Conservation (phyloP, 768 basidiomycete genomes). For the Leccinum sublutescens region DNA sequence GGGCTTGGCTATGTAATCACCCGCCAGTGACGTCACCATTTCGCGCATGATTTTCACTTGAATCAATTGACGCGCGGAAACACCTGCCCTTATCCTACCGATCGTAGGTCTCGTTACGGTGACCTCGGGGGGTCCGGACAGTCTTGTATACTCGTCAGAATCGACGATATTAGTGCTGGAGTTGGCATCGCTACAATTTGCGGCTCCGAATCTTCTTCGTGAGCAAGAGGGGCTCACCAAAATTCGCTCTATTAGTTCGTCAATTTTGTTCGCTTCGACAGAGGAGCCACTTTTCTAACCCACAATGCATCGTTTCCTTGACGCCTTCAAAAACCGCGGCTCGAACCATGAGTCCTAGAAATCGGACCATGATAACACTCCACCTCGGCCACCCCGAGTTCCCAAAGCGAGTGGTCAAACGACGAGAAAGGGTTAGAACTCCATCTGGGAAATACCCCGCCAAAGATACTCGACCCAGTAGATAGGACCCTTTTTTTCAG, state of each 20-base stretch:
- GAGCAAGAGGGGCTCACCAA: not conserved
- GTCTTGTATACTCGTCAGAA: too few relatives aligned
- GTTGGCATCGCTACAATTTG: too few relatives aligned
- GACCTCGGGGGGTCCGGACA: too few relatives aligned
- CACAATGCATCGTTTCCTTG: too few relatives aligned
- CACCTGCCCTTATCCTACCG: not conserved
- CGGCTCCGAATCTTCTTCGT: not conserved
- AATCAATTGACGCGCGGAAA: too few relatives aligned
- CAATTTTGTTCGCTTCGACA: not conserved
- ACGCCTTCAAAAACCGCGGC: too few relatives aligned
- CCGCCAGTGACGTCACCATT: not conserved
- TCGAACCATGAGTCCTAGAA: not conserved
- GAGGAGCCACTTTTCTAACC: not conserved
- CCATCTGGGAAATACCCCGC: not conserved
- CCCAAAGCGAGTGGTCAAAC: slow-evolving; percentile 4
- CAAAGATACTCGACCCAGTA: slow-evolving; percentile 11
- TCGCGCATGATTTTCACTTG: not conserved
- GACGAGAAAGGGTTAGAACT: not conserved
- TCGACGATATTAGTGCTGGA: too few relatives aligned
- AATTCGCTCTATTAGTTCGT: not conserved
- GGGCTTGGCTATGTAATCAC: not conserved
- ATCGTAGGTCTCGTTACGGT: too few relatives aligned
- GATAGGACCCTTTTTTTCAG: slow-evolving; percentile 40
- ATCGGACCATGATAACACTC: not conserved
- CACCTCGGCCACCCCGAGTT: not conserved